Conservation (phyloP, 1,139 yeast species). For the Candida neerlandica region DNA sequence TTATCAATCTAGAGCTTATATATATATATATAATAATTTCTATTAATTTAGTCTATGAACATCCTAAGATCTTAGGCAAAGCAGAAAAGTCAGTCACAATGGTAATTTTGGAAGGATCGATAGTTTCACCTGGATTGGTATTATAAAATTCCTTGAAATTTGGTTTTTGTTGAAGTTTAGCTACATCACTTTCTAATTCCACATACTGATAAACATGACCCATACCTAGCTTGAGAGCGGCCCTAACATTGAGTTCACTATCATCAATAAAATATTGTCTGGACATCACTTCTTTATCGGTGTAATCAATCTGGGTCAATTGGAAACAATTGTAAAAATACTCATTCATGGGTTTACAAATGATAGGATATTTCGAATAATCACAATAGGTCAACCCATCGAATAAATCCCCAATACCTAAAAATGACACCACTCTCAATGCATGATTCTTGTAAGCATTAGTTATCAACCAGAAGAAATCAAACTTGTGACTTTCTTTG, state of each 20-base stretch:
- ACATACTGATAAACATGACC: conserved; percentile 60
- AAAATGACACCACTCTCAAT: conserved; percentile 66
- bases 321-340: conserved; percentile 56
- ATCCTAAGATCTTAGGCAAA: not conserved
- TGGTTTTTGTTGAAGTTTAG: conserved; percentile 26
- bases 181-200: conserved; percentile 50
- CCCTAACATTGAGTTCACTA: conserved; percentile 64
- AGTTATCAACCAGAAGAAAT: conserved; percentile 78
- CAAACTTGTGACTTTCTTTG: conserved; percentile 39
- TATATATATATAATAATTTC: not conserved
- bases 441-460: conserved; percentile 95
- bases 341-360: conserved; percentile 82
- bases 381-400: conserved; percentile 95
- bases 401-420: conserved; percentile 87
- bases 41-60: conserved; percentile 2
- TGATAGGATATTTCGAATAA: conserved; percentile 63
- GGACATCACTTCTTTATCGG: conserved; percentile 36
- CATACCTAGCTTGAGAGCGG: conserved; percentile 54
- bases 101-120: not conserved
- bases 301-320: conserved; percentile 61
- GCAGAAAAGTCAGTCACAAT: not conserved
- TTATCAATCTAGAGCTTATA: not conserved
- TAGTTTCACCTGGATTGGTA: not conserved
- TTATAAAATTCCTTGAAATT: conserved; percentile 43
- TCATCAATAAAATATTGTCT: conserved; percentile 75